Evolutionary conservation across 371 early-diverging fungal species (phyloP), one percentile per base, ranked within the genome.

Genomic region (Rhizopus arrhizus): DNA sequence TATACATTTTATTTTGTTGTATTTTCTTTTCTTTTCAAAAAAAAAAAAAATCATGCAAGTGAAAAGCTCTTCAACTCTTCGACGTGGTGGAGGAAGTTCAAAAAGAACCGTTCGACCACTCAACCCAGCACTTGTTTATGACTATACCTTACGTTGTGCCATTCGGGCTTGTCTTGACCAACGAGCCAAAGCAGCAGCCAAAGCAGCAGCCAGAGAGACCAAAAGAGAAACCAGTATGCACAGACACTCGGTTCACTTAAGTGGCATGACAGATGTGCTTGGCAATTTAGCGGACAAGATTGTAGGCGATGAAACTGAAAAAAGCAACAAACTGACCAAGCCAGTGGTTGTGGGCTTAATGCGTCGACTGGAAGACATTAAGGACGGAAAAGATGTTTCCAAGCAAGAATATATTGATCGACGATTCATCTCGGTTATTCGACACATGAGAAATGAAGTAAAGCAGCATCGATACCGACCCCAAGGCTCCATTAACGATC

Each of bases 61-160:
- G 31, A 65, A 65, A 33, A 45, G 45, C 31, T 41, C 51, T 34
- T 55, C 66, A 52, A 61, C 66, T 29, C 57, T 74, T 52, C 60
- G 68, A 46, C 68, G 74, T 61, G 68, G 63, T 40, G 61, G 65
- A 28, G 63, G 68, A 22, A 65, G 63, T 32, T 56, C 68, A 3
- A 70, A 66, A 58, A 49, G 68, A 60, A 53, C 51, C 5, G 34
- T 64, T 15, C 55, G 71, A 53, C 62, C 68, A 41, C 41, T 68
- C 10, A 74, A 75, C 34, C 73, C 70, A 12, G 59, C 61, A 4
- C 57, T 58, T 22, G 70, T 75, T 4, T 75, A 75, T 60, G 75
- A 75, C 45, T 75, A 65, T 45, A 68, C 70, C 31, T 67, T 75
- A 52, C 70, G 75, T 9, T 75, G 75, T 50, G 75, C 75, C 55